Base-by-base conservation (phyloP, 768 basidiomycete genomes). In the Rhodotorula graminis region DNA sequence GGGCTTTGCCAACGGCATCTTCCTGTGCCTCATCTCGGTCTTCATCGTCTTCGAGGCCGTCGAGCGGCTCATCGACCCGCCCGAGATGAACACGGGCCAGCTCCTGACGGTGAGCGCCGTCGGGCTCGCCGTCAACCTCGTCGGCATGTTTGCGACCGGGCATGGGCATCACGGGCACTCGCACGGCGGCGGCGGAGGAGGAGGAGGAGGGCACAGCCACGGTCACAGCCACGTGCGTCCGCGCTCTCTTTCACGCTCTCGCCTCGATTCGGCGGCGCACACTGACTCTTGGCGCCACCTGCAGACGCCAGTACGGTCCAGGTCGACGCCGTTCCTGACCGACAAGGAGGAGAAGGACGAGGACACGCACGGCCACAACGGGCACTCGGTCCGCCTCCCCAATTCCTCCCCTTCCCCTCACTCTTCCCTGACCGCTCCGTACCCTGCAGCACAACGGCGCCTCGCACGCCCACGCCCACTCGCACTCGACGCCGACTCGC, bases 21-120 rank as follows among this genome's bases (percentile, higher is more conserved):
- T 95, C 80, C 83, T 93, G 8, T 89, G 95, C 72, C 82, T 95
- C 61, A 96, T 98, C 69, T 97, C 94, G 6, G 88, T 98, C 72
- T 99, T 98, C 81, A 99, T 99, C 80, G 89, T 98, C 50, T 97
- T 99, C 72, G 96, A 99, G 82, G 96, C 94, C 4, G 88, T 98
- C 55, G 93, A 98, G 81, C 86, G 96, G 76, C 85, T 99, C 91
- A 52, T 77, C 50, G 70, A 80, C 61, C 78, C 96, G 31, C 96
- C 96, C 3, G 93, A 97, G 78, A 99, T 99, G 93, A 94, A 92
- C 77, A 96, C 93, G 6, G 90, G 86, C 73, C 95, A 97, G 78
- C 84, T 99, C 0, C 81, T 99, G 53, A 84, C 96, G 2, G 90
- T 99, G 64, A 95, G 92, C 72, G 86, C 88, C 9, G 81, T 97